Evolutionary conservation across 1,139 yeast species (phyloP).

Genomic region (Debaryomyces psychrophilus): DNA sequence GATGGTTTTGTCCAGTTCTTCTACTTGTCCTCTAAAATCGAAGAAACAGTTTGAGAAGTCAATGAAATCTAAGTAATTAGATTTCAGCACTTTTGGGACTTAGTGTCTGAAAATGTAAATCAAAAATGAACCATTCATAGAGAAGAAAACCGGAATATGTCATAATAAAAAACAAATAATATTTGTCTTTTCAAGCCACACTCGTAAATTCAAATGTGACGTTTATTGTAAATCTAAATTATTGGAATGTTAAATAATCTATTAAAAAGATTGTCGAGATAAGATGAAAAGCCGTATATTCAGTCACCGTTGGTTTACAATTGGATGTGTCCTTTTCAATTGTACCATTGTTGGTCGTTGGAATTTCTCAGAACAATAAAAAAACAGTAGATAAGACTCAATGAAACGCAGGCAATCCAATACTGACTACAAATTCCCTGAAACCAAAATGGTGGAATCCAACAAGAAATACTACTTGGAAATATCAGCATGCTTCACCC

Average conservation of each 20-base stretch:
- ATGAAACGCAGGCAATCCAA: not conserved
- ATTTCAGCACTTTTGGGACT: too few species aligned
- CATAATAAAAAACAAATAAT: too few species aligned
- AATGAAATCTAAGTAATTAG: too few species aligned
- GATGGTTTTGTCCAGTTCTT: too few species aligned
- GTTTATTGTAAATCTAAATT: too few species aligned
- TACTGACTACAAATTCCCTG: not conserved
- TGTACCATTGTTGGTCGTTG: conserved; percentile 7
- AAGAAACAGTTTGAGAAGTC: too few species aligned
- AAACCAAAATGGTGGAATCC: conserved; percentile 7
- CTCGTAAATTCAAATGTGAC: not conserved
- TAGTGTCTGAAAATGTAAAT: too few species aligned
- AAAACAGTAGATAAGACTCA: not conserved
- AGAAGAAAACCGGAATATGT: too few species aligned
- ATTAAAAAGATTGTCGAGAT: not conserved
- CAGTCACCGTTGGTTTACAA: not conserved
- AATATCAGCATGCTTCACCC: conserved; percentile 17
- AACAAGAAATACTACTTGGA: conserved; percentile 16
- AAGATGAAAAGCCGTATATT: not conserved
- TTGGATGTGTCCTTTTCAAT: not conserved
- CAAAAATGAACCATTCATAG: too few species aligned
- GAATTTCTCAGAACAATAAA: not conserved
- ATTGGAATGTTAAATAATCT: not conserved
- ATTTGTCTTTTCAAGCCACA: conserved; percentile 2
- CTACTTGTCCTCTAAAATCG: too few species aligned